Base-by-base conservation (phyloP, 495 filamentous ascomycete species). In the Penicillium robsamsonii region DNA sequence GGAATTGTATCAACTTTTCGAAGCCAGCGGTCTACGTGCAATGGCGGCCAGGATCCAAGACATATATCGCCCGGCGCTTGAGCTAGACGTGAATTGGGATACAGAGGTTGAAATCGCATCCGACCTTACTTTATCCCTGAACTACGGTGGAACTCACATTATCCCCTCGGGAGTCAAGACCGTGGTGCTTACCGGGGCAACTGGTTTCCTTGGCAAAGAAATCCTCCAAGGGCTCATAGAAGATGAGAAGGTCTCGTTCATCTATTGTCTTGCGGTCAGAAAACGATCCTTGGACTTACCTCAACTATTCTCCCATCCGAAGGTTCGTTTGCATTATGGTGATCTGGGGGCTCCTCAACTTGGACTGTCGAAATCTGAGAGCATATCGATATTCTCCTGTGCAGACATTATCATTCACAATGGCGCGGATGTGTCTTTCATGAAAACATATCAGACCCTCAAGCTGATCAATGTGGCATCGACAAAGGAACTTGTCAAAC, bases 341-440 rank as follows among this genome's bases (percentile, higher is more conserved):
- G 65, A 81, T 50, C 60, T 77, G 1, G 50, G 57, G 0, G 38
- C 41, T 4, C 53, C 65, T 48, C 58, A 20, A 1, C 53, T 82
- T 0, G 81, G 80, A 7, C 64, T 83, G 0, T 64, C 65, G 0
- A 55, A 65, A 0, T 27, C 43, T 0, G 65, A 74, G 0, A 58
- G 56, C 11, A 11, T 10, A 1, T 46, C 31, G 0, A 59, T 85
- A 2, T 74, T 68, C 22, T 13, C 13, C 5, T 38, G 48, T 2
- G 75, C 68, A 0, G 70, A 83, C 43, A 56, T 55, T 5, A 62
- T 84, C 29, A 75, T 86, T 33, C 82, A 85, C 64, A 77, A 74
- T 56, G 82, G 79, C 9, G 78, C 81, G 0, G 72, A 80, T 46
- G 72, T 75, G 1, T 81, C 78, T 4, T 75, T 75, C 61, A 59